Base-by-base conservation (phyloP, 2,329 filamentous ascomycete species). In the Aspergillus tamarii region DNA sequence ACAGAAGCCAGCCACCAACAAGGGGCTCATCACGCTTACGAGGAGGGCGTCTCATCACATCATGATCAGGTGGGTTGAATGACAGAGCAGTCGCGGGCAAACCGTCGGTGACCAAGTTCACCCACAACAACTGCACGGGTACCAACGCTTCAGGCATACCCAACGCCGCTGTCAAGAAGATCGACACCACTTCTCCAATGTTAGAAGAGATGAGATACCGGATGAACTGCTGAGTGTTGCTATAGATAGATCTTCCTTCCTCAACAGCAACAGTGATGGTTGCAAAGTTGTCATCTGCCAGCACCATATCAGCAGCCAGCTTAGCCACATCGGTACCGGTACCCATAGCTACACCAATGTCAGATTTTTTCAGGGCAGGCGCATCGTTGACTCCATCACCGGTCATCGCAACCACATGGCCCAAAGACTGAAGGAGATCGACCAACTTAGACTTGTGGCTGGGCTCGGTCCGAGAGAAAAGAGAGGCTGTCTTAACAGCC, bases 191-290 rank as follows among this genome's bases (percentile, higher is more conserved):
- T 79, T 99, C 95, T 73, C 95, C 96, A 70, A 99, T 99, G 83
- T 99, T 99, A 68, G 94, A 98, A 10, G 94, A 98, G 78, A 99
- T 99, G 66, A 99, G 87, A 79, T 99, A 99, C 57, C 96, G 92
- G 81, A 99, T 99, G 81, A 99, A 99, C 78, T 99, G 95, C 78
- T 99, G 95, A 7, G 95, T 99, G 85, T 99, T 99, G 89, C 95
- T 98, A 87, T 97, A 99, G 81, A 99, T 99, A 67, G 94, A 94
- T 67, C 95, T 91, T 60, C 95, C 95, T 81, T 99, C 95, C 78
- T 99, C 95, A 67, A 99, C 94, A 57, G 95, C 95, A 61, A 93
- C 85, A 78, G 97, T 92, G 70, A 99, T 99, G 4, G 95, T 99
- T 66, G 95, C 95, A 79, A 99, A 99, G 84, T 99, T 99, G 82